Conservation (phyloP, 2,329 filamentous ascomycete species). For the Periconia sp. region DNA sequence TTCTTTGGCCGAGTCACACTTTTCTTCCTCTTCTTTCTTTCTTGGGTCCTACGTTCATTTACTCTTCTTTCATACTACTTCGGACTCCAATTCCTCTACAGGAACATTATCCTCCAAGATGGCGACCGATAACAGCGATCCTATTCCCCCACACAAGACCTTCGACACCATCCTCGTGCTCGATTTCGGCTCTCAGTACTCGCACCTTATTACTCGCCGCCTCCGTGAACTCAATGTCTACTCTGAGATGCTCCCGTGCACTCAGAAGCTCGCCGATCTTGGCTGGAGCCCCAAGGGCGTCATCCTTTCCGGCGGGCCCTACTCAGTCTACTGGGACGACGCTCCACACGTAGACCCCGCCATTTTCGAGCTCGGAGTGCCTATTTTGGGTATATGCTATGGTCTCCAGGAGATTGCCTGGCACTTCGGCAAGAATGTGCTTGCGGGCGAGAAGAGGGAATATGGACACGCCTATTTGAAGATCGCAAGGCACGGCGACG, state of each 20-base stretch:
- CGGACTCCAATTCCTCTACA: constrained; percentile 13
- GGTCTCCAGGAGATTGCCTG: constrained; percentile 76
- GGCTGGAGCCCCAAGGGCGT: constrained; percentile 83
- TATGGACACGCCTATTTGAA: constrained; percentile 74
- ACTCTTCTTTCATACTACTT: constrained; percentile 14
- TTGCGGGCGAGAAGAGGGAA: constrained; percentile 70
- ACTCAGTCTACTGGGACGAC: constrained; percentile 81
- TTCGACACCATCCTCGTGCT: constrained; percentile 74
- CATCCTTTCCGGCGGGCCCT: constrained; percentile 74
- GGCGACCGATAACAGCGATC: constrained; percentile 48
- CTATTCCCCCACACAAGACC: constrained; percentile 55
- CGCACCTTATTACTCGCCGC: constrained; percentile 76
- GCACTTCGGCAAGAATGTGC: constrained; percentile 70
- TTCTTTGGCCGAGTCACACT: constrained; percentile 21
- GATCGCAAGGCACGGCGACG: constrained; percentile 62
- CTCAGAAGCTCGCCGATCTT: constrained; percentile 78
- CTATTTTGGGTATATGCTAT: constrained; percentile 68
- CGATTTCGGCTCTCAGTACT: constrained; percentile 76
- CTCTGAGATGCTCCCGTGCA: constrained; percentile 88
- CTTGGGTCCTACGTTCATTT: constrained; percentile 5
- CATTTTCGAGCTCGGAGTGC: constrained; percentile 76
- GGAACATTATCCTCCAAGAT: constrained; percentile 31
- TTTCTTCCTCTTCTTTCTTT: constrained; percentile 9
- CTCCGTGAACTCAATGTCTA: constrained; percentile 82
- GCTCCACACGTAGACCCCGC: constrained; percentile 82